Percentiles rank a stretch among this genome's conserved stretches.
phyloP scores from a whole-genome alignment of 140 eudicot species.

The Cichorium intybus region DNA sequence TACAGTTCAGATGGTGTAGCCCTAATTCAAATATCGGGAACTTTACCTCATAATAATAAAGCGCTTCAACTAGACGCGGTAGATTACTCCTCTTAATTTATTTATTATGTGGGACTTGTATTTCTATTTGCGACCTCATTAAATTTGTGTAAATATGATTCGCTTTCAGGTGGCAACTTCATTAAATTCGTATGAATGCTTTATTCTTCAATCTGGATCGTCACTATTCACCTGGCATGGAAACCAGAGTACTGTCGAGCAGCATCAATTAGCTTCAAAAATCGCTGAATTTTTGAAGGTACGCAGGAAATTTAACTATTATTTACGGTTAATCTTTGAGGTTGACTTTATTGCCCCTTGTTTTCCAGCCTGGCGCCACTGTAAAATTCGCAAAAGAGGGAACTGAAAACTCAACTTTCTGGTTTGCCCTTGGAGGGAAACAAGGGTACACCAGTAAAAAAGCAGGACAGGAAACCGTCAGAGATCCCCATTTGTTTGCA shows the following conservation, averaged over 20 bases:
- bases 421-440: constrained; percentile 97
- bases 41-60: constrained; percentile 84
- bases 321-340: not conserved
- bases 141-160: not conserved
- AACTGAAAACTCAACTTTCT: constrained; percentile 89
- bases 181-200: constrained; percentile 77
- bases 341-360: not conserved
- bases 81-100: constrained; percentile 18
- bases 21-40: constrained; percentile 83
- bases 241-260: constrained; percentile 77
- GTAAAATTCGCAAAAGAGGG: constrained; percentile 93
- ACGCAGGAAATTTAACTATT: constrained; percentile 12
- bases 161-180: constrained; percentile 79
- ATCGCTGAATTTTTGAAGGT: constrained; percentile 97
- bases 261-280: constrained; percentile 75
- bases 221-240: constrained; percentile 92
- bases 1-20: constrained; percentile 79
- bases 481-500: constrained; percentile 89
- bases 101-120: not conserved
- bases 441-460: constrained; percentile 88
- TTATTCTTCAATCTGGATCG: constrained; percentile 88
- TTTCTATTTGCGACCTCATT: not conserved
- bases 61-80: constrained; percentile 94
- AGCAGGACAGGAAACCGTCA: constrained; percentile 52
- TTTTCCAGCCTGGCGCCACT: constrained; percentile 68